A percentile compares a stretch with the other conserved stretches of the same genome.
phyloP scores from a whole-genome alignment of 768 basidiomycete genomes.

The Trametes cingulata region DNA sequence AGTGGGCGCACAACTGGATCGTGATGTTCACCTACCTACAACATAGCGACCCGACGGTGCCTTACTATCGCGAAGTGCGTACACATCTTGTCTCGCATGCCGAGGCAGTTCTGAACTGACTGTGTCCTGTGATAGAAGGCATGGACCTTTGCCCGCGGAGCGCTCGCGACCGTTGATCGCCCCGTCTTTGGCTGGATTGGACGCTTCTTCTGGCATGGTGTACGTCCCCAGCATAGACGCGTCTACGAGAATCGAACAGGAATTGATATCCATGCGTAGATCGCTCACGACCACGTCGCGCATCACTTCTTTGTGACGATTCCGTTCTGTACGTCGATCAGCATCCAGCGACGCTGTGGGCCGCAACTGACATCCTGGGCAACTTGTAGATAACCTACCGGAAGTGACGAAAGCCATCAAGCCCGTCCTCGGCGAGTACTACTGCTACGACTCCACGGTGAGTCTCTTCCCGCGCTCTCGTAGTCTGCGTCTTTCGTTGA shows the following conservation, averaged over 20 bases:
- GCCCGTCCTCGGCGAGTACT: slow-evolving; percentile 33
- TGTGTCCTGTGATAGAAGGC: slow-evolving; percentile 15
- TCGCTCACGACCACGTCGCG: slow-evolving; percentile 34
- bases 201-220: slow-evolving; percentile 34
- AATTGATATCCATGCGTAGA: slow-evolving; percentile 17
- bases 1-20: slow-evolving; percentile 47
- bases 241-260: background rate
- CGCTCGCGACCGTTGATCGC: slow-evolving; percentile 35
- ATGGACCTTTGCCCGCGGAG: slow-evolving; percentile 32
- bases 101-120: background rate
- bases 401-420: slow-evolving; percentile 33
- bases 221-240: background rate
- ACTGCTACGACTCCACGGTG: slow-evolving; percentile 31
- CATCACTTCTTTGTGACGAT: slow-evolving; percentile 35
- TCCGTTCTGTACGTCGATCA: slow-evolving; percentile 21
- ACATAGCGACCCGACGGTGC: slow-evolving; percentile 30
- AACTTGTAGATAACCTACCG: slow-evolving; percentile 29
- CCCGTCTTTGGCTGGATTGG: slow-evolving; percentile 36
- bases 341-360: background rate
- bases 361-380: background rate
- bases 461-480: background rate
- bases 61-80: slow-evolving; percentile 24
- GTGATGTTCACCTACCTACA: slow-evolving; percentile 32
- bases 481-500: background rate
- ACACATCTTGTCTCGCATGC: background rate